Conservation (phyloP, 352 stramenopile genomes). For the Pythium apleroticum region DNA sequence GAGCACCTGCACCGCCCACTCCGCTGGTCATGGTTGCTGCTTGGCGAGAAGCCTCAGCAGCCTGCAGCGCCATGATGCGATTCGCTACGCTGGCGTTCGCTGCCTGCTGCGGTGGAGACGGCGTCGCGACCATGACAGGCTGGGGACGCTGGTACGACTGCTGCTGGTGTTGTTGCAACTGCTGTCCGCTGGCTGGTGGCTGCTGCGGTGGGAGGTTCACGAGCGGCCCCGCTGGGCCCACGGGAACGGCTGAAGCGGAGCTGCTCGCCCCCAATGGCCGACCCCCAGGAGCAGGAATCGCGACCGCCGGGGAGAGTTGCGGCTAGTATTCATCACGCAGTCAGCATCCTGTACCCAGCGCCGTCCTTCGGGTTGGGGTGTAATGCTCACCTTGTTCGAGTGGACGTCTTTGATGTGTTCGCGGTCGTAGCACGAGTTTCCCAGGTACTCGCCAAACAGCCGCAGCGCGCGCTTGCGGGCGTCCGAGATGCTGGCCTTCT, state of each 20-base stretch:
- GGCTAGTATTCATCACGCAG: slow-evolving; percentile 1
- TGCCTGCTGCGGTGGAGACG: slow-evolving; percentile 32
- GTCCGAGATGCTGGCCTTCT: slow-evolving; percentile 88
- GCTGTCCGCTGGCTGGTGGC: neutral
- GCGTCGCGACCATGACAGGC: slow-evolving; percentile 19
- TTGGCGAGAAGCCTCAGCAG: slow-evolving; percentile 27
- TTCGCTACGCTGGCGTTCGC: slow-evolving; percentile 21
- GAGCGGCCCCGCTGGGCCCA: slow-evolving; percentile 5
- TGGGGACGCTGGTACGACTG: slow-evolving; percentile 17
- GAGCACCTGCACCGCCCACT: neutral
- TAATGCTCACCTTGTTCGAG: slow-evolving; percentile 52
- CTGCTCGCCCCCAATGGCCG: neutral
- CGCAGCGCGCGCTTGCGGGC: slow-evolving; percentile 74
- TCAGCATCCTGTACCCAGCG: neutral
- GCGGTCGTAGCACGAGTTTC: slow-evolving; percentile 88
- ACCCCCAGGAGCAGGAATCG: slow-evolving; percentile 14
- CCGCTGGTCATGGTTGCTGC: slow-evolving; percentile 18
- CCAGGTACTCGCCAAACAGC: slow-evolving; percentile 84
- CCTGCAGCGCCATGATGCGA: slow-evolving; percentile 38
- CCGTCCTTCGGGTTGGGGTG: too few relatives aligned
- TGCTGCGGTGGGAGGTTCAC: slow-evolving; percentile 19
- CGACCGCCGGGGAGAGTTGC: slow-evolving; percentile 6
- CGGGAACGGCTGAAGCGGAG: neutral
- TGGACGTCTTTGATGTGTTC: slow-evolving; percentile 82
- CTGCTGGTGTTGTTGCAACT: slow-evolving; percentile 16